These are phyloP conservation scores for Erucastrum elatum DNA, from an alignment of 345 rosid species.

Conservation along the genomic window DNA sequence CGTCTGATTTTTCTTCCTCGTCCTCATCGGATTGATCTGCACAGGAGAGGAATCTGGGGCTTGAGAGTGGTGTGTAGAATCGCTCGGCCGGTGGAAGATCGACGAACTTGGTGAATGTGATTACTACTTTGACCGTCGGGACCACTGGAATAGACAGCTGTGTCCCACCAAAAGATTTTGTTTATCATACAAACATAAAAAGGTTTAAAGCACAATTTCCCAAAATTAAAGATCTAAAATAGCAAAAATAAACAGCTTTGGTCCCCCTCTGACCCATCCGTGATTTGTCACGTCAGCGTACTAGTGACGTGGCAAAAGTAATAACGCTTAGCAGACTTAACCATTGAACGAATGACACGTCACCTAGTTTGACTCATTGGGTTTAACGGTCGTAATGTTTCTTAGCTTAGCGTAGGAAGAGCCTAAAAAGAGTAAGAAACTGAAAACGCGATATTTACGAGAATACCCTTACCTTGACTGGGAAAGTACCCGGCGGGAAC, in stretches of 20 bases:
- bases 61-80: slow-evolving; percentile 91
- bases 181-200: slow-evolving; percentile 9
- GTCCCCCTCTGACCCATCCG: slow-evolving; percentile 24
- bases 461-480: slow-evolving; percentile 72
- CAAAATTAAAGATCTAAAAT: slow-evolving; percentile 29
- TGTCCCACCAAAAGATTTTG: slow-evolving; percentile 33
- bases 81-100: slow-evolving; percentile 76
- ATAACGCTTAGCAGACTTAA: not conserved
- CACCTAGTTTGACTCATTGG: not conserved
- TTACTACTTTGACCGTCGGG: slow-evolving; percentile 92
- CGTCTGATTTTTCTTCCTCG: slow-evolving; percentile 41
- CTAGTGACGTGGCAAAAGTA: slow-evolving; percentile 9
- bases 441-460: slow-evolving; percentile 20
- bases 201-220: slow-evolving; percentile 30
- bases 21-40: slow-evolving; percentile 29
- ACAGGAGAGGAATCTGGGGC: slow-evolving; percentile 58
- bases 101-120: slow-evolving; percentile 88
- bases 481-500: slow-evolving; percentile 94
- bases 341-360: slow-evolving; percentile 3
- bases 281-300: slow-evolving; percentile 31
- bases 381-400: slow-evolving; percentile 37
- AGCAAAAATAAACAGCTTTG: slow-evolving; percentile 6
- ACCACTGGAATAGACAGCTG: slow-evolving; percentile 98
- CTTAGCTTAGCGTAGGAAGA: slow-evolving; percentile 14
- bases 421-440: slow-evolving; percentile 16